Conservation (phyloP, 345 rosid species). For the Eucalyptus cloeziana region DNA sequence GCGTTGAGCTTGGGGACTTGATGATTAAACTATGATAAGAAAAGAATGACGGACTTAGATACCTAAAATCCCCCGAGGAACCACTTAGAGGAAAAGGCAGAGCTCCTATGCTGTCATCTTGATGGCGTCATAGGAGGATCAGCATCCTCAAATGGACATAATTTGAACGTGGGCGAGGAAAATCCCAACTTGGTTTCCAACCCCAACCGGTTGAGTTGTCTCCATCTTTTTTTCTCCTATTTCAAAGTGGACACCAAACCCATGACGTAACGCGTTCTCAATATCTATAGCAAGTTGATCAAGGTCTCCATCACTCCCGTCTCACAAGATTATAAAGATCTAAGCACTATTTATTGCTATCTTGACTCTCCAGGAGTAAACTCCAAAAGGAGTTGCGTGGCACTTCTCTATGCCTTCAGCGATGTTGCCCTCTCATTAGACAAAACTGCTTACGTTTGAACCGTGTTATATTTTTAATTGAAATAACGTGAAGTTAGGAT, state of each 20-base stretch:
- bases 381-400: neutral
- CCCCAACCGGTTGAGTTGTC: neutral
- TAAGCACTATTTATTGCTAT: neutral
- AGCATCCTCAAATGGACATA: neutral
- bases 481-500: neutral
- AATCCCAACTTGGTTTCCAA: neutral
- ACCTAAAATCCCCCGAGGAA: neutral
- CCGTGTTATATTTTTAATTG: neutral
- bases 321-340: neutral
- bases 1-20: neutral
- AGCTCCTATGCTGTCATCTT: neutral
- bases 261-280: neutral
- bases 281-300: neutral
- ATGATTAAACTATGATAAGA: neutral
- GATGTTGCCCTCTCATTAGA: neutral
- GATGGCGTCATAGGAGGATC: neutral
- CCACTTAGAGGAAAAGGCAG: neutral
- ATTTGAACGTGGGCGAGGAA: neutral
- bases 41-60: neutral
- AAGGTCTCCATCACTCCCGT: neutral
- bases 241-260: constrained; percentile 1
- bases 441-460: neutral
- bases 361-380: neutral
- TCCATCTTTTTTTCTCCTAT: neutral
- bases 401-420: neutral